Conservation (phyloP, 2,329 filamentous ascomycete species). For the Alternaria viburni region DNA sequence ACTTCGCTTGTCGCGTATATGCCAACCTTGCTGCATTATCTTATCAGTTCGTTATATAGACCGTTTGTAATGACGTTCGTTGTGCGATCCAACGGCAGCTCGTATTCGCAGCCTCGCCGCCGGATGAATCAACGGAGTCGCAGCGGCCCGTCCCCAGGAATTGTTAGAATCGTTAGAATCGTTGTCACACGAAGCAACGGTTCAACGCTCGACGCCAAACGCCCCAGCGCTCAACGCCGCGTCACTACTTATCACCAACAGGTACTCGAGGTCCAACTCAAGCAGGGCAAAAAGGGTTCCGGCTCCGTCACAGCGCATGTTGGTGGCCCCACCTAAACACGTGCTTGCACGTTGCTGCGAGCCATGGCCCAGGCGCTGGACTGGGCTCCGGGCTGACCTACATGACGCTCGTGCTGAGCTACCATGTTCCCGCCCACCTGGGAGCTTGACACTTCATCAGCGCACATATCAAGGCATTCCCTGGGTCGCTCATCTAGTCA, state of each 20-base stretch:
- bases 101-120: conserved; percentile 19
- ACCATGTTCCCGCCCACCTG: conserved; percentile 12
- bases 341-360: conserved; percentile 21
- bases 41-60: neutral
- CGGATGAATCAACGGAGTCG: conserved; percentile 29
- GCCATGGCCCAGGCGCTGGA: conserved; percentile 7
- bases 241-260: neutral
- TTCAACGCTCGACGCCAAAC: neutral
- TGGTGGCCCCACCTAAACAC: conserved; percentile 13
- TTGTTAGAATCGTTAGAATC: conserved; percentile 5
- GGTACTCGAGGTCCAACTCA: neutral
- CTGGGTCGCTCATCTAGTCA: conserved; percentile 1
- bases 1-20: neutral
- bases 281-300: neutral
- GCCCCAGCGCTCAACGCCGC: conserved; percentile 3
- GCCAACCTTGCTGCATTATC: neutral
- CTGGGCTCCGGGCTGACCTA: conserved; percentile 5
- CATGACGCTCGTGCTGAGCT: conserved; percentile 8
- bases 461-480: conserved; percentile 5
- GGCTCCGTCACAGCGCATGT: neutral
- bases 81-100: neutral
- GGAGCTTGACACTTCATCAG: conserved; percentile 17
- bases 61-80: neutral
- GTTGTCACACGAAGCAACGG: neutral
- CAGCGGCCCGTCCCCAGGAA: conserved; percentile 37